phyloP scores from a whole-genome alignment of 441 rosid genomes.

The Viola pubescens region DNA sequence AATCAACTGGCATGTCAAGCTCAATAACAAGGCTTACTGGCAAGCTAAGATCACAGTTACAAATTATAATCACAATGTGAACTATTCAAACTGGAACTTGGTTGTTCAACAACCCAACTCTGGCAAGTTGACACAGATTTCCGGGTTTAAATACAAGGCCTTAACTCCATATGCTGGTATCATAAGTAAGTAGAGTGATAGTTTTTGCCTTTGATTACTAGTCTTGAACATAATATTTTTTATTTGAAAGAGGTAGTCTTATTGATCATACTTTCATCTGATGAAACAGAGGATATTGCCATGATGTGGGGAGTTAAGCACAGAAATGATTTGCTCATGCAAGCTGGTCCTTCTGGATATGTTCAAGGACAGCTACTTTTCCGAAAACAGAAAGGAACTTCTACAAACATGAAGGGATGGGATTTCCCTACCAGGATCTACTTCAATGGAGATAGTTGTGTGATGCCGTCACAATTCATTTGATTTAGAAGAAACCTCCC shows the following conservation, averaged over 20 bases:
- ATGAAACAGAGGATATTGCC: conserved; percentile 49
- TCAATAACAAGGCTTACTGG: conserved; percentile 78
- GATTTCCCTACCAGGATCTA: conserved; percentile 65
- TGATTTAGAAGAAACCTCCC: too few relatives aligned
- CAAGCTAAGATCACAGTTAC: conserved; percentile 64
- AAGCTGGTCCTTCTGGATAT: conserved; percentile 62
- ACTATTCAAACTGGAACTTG: conserved; percentile 71
- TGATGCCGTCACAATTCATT: conserved; percentile 72
- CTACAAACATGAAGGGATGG: conserved; percentile 73
- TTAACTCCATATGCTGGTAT: conserved; percentile 37
- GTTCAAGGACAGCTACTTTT: conserved; percentile 63
- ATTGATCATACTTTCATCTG: too few relatives aligned
- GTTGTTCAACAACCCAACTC: conserved; percentile 79
- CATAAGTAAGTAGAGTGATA: conserved; percentile 46
- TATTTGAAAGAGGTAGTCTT: too few relatives aligned
- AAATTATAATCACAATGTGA: conserved; percentile 74
- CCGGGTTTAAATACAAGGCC: conserved; percentile 58
- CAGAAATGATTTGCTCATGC: conserved; percentile 53
- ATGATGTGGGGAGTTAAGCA: conserved; percentile 65
- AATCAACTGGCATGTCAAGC: conserved; percentile 85
- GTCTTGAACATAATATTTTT: too few relatives aligned
- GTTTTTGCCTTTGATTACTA: too few relatives aligned
- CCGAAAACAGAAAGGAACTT: conserved; percentile 47
- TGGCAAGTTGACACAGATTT: conserved; percentile 58
- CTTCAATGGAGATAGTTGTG: conserved; percentile 65